Base-by-base conservation (phyloP, 2,329 filamentous ascomycete species). In the Colletotrichum phormii region DNA sequence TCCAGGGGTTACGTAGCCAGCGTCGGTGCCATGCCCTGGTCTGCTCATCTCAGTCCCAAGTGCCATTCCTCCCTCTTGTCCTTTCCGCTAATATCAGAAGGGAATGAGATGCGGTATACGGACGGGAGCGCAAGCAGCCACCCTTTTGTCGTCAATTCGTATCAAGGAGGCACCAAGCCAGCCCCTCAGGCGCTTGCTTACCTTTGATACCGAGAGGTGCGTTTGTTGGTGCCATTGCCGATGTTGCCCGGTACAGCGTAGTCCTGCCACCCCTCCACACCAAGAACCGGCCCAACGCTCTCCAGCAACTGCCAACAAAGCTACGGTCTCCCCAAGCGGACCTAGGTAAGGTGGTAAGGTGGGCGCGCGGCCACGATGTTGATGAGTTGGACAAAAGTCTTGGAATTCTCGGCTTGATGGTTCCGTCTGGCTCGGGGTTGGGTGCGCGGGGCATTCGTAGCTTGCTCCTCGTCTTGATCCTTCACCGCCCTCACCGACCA, bases 401-500 rank as follows among this genome's bases (percentile, higher is more conserved):
- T 65, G 66, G 60, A 54, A 33, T 13, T 53, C n/a, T 64, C 54
- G 60, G 60, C 60, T 61, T 67, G 49, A 49, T 26, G 31, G 31
- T 60, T 64, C 60, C 70, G 55, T 70, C 35, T 71, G 46, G 70
- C 55, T 73, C 60, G 35, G 54, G 70, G 24, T 57, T 37, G 54
- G 15, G 55, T 60, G 64, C 66, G 60, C 60, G 60, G 60, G 60
- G 70, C 70, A 61, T 26, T 69, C 29, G 53, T 35, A 63, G 53
- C 65, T 42, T 55, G 37, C 35, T 37, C 33, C 46, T 64, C 57
- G 35, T 33, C 33, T 11, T 49, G 42, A 22, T 57, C 49, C 61
- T 54, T 72, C 70, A 72, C 70, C 66, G 70, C 70, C 67, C 70
- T 72, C 66, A 59, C 35, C 35, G 55, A 60, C 66, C 66, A 69